Conservation (phyloP, 306 rosid species). For the Sophora flavescens region DNA sequence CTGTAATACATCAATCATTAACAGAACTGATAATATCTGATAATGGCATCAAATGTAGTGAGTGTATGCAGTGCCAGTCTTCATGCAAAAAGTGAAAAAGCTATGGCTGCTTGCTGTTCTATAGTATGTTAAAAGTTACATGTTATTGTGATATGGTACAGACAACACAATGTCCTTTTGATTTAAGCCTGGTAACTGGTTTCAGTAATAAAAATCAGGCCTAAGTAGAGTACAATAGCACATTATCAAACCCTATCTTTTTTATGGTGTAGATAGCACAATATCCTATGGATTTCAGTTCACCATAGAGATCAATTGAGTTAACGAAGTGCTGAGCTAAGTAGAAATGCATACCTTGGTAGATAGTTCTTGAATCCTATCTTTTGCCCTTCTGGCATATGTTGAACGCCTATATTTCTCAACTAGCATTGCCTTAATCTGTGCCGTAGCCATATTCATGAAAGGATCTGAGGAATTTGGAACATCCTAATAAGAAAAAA, state of each 20-base stretch:
- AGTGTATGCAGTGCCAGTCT: background rate
- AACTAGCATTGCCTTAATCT: constrained; percentile 77
- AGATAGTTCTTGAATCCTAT: constrained; percentile 73
- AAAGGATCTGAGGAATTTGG: constrained; percentile 85
- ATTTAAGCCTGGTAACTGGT: background rate
- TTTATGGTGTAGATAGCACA: background rate
- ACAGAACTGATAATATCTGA: constrained; percentile 1
- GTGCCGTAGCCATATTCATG: constrained; percentile 76
- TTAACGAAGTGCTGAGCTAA: constrained; percentile 1
- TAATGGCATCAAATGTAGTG: constrained; percentile 1
- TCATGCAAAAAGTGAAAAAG: background rate
- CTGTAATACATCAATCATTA: constrained; percentile 49
- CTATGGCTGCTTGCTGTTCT: background rate
- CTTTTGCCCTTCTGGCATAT: constrained; percentile 64
- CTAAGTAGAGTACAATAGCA: background rate
- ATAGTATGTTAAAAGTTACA: constrained; percentile 4
- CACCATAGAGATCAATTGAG: background rate
- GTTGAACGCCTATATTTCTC: constrained; percentile 79
- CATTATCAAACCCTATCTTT: background rate
- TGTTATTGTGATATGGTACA: background rate
- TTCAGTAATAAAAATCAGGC: background rate
- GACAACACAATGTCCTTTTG: background rate
- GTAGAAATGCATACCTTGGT: constrained; percentile 59
- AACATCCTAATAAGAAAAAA: constrained; percentile 60
- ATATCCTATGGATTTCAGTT: background rate